These are phyloP conservation scores for Kwoniella sp. DNA, from an alignment of 768 basidiomycete species.

Conservation along the genomic window DNA sequence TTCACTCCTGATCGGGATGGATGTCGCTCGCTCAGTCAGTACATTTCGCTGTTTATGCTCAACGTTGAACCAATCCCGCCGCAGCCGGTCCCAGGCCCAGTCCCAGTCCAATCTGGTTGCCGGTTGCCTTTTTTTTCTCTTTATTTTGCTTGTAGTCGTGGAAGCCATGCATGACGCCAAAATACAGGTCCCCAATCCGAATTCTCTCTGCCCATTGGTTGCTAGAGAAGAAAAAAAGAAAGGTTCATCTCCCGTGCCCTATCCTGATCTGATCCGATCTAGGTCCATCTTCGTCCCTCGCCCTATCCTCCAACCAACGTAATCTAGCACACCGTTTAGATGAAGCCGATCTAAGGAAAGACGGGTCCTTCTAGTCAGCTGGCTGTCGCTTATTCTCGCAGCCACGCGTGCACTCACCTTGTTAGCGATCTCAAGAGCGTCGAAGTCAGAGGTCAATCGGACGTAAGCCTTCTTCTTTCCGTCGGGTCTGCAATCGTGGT, in stretches of 20 bases:
- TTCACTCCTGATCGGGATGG: too few species aligned
- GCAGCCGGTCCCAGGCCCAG: too few species aligned
- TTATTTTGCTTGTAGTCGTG: conserved; percentile 16
- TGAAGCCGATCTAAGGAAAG: conserved; percentile 81
- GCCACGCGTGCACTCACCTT: conserved; percentile 66
- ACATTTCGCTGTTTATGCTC: too few species aligned
- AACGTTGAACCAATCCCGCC: too few species aligned
- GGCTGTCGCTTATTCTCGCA: too few species aligned
- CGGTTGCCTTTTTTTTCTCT: not conserved
- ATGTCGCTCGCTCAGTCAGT: too few species aligned
- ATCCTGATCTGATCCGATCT: conserved; percentile 6
- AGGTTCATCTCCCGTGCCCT: conserved; percentile 3
- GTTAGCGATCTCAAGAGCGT: conserved; percentile 96
- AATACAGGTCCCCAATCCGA: conserved; percentile 14
- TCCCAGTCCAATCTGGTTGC: not conserved
- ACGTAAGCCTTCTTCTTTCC: conserved; percentile 99
- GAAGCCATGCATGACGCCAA: conserved; percentile 34
- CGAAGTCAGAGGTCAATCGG: conserved; percentile 89
- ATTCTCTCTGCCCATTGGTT: not conserved
- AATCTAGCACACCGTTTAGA: conserved; percentile 61
- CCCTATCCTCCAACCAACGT: not conserved
- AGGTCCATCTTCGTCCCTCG: conserved; percentile 9
- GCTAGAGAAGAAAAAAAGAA: not conserved
- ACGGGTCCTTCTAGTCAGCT: too few species aligned
- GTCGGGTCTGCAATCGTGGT: conserved; percentile 75